Base-by-base conservation (phyloP, 495 filamentous ascomycete genomes). In the Penicillium simplicissimum region DNA sequence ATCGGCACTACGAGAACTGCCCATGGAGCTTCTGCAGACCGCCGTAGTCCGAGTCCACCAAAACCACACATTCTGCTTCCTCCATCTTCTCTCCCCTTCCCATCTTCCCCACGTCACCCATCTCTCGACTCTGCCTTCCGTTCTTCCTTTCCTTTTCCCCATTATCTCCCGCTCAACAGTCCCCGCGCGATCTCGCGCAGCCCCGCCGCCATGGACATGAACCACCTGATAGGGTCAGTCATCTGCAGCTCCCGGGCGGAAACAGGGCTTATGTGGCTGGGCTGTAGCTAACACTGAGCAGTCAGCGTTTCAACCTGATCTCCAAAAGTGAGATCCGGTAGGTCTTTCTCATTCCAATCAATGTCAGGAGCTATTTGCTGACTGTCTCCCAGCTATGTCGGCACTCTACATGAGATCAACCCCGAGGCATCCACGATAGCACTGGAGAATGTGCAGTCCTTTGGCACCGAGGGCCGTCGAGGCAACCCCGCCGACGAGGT, bases 271-370 rank as follows among this genome's bases (percentile, higher is more conserved):
- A 66, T 79, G 72, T 68, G 69, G 71, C 71, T 75, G 62, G 70
- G 67, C 70, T 71, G 71, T 71, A 76, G 73, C 73, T 81, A 78
- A 82, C 78, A 77, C 68, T 68, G 73, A 65, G 72, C 73, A 81
- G 79, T 74, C 78, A 79, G 73, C 74, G 78, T 63, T 81, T 82
- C 71, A 78, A 81, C 74, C 71, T 99, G 75, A 93, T 99, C 76
- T 98, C 96, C 19, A 96, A 91, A 78, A 96, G 93, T 75, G 92
- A 97, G 76, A 97, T 99, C 77, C 90, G 92, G 90, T 96, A 79
- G 62, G 87, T 74, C 35, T 23, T 23, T 47, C 19, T 35, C 55
- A 31, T 31, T 38, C 35, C 23, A 55, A 21, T 47, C 34, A 45
- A 3, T 5, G 45, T 23, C 60, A 38, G 35, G 17, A 31, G 5